These are phyloP conservation scores for Coemansia nantahalensis DNA, from an alignment of 192 early-diverging fungal genomes.

Conservation along the genomic window DNA sequence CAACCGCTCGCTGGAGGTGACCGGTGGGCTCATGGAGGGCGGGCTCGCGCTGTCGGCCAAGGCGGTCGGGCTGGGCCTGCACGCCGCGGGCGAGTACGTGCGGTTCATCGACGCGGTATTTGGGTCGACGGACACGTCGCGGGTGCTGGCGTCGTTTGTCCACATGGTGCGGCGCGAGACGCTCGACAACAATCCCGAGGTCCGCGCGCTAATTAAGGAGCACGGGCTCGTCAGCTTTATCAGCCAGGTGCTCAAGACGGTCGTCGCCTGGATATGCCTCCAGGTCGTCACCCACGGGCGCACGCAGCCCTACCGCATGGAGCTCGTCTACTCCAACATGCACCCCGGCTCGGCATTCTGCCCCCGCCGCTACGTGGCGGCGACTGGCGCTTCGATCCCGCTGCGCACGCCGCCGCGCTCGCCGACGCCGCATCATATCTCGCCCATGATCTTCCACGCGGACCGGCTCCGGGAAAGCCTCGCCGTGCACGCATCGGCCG, in stretches of 20 bases:
- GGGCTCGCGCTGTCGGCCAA: conserved; percentile 77
- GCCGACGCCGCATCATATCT: conserved; percentile 1
- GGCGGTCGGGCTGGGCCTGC: conserved; percentile 66
- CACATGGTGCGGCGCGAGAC: conserved; percentile 74
- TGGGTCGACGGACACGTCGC: conserved; percentile 92
- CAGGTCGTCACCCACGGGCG: conserved; percentile 75
- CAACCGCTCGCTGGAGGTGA: conserved; percentile 40
- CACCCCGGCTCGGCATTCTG: conserved; percentile 19
- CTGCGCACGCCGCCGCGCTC: neutral
- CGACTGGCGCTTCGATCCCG: conserved; percentile 31
- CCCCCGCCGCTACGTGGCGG: conserved; percentile 36
- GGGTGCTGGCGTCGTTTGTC: conserved; percentile 79
- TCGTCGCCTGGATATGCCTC: conserved; percentile 83
- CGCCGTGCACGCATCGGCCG: neutral
- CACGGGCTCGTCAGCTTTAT: conserved; percentile 66
- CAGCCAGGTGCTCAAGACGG: conserved; percentile 73
- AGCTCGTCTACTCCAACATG: conserved; percentile 45
- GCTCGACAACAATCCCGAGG: conserved; percentile 63
- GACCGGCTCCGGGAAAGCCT: neutral
- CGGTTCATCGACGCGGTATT: conserved; percentile 92
- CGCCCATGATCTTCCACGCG: conserved; percentile 3
- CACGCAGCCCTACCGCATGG: conserved; percentile 40
- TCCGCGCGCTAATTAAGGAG: conserved; percentile 55
- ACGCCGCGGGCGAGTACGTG: conserved; percentile 83
- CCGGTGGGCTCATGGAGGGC: conserved; percentile 51